Conservation (phyloP, 2,329 filamentous ascomycete genomes). For the Aspergillus brasiliensis region DNA sequence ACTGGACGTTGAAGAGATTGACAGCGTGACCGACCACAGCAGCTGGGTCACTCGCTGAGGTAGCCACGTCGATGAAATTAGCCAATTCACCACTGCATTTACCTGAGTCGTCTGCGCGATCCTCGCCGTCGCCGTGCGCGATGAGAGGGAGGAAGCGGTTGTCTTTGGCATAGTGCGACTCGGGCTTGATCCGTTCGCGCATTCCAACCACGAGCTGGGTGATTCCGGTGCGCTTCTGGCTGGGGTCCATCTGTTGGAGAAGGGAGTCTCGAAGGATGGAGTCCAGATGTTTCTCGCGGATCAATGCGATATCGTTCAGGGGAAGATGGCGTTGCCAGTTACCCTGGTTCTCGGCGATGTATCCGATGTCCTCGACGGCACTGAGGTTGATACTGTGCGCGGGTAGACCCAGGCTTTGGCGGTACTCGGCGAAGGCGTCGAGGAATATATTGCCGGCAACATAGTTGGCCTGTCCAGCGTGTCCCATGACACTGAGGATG, state of each 20-base stretch:
- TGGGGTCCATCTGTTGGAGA: not conserved
- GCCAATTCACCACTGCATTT: not conserved
- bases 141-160: not conserved
- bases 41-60: not conserved
- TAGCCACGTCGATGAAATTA: not conserved
- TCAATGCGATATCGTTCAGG: not conserved
- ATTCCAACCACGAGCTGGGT: not conserved
- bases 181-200: not conserved
- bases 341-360: not conserved
- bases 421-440: slow-evolving; percentile 19
- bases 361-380: slow-evolving; percentile 32
- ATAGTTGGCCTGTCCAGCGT: slow-evolving; percentile 26
- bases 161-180: not conserved
- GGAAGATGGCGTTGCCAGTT: not conserved
- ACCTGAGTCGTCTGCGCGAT: not conserved
- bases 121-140: not conserved
- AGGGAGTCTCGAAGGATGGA: not conserved
- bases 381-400: slow-evolving; percentile 31
- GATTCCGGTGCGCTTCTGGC: not conserved
- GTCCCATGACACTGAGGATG: slow-evolving; percentile 24
- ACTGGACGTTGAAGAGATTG: not conserved
- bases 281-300: not conserved
- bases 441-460: slow-evolving; percentile 27
- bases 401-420: slow-evolving; percentile 13
- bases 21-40: not conserved